Conservation (phyloP, 495 filamentous ascomycete species). For the Penicillium cinerascens region DNA sequence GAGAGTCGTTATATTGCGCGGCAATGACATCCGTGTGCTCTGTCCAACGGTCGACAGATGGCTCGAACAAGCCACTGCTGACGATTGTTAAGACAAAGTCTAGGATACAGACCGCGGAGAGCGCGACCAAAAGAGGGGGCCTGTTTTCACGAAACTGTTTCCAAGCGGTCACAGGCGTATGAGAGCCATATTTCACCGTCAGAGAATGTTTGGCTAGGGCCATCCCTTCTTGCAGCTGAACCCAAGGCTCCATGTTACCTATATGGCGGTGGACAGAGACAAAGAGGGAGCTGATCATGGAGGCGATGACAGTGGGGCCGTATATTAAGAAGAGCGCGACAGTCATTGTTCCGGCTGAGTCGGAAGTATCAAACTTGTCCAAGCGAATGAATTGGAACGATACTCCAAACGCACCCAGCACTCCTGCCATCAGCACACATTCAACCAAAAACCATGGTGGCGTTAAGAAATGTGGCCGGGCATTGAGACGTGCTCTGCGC, state of each 20-base stretch:
- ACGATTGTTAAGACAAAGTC: slow-evolving; percentile 15
- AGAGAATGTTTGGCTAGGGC: slow-evolving; percentile 4
- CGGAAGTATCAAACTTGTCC: slow-evolving; percentile 7
- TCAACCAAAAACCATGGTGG: slow-evolving; percentile 20
- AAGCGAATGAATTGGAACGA: slow-evolving; percentile 9
- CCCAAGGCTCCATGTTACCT: slow-evolving; percentile 22
- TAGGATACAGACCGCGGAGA: slow-evolving; percentile 13
- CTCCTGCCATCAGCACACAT: slow-evolving; percentile 11
- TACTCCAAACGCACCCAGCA: slow-evolving; percentile 12
- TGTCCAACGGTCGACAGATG: slow-evolving; percentile 6
- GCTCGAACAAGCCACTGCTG: slow-evolving; percentile 24
- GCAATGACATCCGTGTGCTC: background rate
- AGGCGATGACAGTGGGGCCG: slow-evolving; percentile 22
- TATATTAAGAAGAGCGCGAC: slow-evolving; percentile 15
- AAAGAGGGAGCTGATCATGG: slow-evolving; percentile 21
- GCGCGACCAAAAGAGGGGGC: slow-evolving; percentile 1
- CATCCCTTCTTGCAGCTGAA: slow-evolving; percentile 13
- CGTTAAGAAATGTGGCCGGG: slow-evolving; percentile 27
- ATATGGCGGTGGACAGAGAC: slow-evolving; percentile 23
- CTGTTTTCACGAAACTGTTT: background rate
- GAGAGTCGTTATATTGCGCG: slow-evolving; percentile 8
- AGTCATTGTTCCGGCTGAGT: slow-evolving; percentile 2
- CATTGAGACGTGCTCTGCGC: slow-evolving; percentile 4
- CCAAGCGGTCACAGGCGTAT: slow-evolving; percentile 9
- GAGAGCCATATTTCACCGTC: slow-evolving; percentile 14